Evolutionary conservation across 1,284 basidiomycete species (phyloP), one percentile per base, ranked within the genome.

Genomic region (Boletus hoseneyae): DNA sequence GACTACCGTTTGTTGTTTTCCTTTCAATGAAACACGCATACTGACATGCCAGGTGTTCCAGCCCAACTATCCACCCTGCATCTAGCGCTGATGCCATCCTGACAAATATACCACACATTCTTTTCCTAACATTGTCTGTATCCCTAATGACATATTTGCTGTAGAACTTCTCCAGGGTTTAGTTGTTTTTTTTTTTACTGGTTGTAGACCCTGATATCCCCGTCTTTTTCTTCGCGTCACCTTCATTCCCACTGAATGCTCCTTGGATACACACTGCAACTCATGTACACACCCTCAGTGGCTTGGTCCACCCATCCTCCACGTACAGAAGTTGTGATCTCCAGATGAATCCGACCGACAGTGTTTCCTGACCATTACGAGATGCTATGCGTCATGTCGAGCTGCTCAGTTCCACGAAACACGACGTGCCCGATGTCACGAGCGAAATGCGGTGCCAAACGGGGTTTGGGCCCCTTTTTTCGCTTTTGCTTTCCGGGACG

Each of bases 341-440:
- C 18, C 19, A n/a, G 13, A 34, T 13, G 40, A 21, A 21, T 32
- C 11, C 12, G 32, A 16, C 13, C 8, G n/a, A 27, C 11, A 32
- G 23, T 12, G 6, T 42, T 34, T 16, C 18, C 16, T 27, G 18
- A 40, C 4, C 2, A 10, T 48, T 15, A 59, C 5, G 48, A 50
- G 23, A 30, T 16, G n/a, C 16, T 36, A 15, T 6, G 42, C 25
- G 18, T 19, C 3, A 23, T 21, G 9, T 53, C 45, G 5, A 77
- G 54, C 50, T 63, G 68, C 52, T 80, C 77, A 54, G 78, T 77
- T 23, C 85, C 84, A 45, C 79, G 65, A 58, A 84, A 83, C 4
- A 85, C 68, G 23, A 83, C 73, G 60, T 87, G 84, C 0, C 83
- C 83, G 2, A 69, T 70, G 45, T 79, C 73, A 41, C 80, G 75